phyloP scores from a whole-genome alignment of 2,329 filamentous ascomycete genomes.

The Fusarium sulawesiense region DNA sequence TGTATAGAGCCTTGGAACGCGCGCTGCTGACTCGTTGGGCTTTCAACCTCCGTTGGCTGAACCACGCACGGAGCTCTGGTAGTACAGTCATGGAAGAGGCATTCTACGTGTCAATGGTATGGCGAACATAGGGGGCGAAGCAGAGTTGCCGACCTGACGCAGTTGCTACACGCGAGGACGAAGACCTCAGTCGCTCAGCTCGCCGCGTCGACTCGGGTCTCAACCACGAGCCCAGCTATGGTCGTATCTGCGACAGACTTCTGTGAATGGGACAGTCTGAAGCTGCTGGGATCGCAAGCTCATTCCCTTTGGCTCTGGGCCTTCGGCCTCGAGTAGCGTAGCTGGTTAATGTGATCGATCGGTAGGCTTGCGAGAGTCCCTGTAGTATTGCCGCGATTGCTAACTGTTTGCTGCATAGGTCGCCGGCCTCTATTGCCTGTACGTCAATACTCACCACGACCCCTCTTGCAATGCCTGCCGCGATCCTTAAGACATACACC shows the following conservation, averaged over 20 bases:
- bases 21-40: background rate
- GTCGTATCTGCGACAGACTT: too few species aligned
- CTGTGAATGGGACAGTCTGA: background rate
- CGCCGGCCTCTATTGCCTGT: background rate
- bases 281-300: background rate
- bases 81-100: background rate
- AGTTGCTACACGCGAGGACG: background rate
- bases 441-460: background rate
- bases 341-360: background rate
- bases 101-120: background rate
- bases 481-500: background rate
- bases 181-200: background rate
- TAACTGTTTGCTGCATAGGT: background rate
- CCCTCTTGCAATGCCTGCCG: background rate
- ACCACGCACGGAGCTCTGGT: background rate
- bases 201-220: background rate
- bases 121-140: background rate
- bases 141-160: background rate
- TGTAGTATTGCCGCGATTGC: rapidly evolving
- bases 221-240: background rate
- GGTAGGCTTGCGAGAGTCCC: background rate
- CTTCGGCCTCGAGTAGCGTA: background rate
- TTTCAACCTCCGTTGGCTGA: background rate
- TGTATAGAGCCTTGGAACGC: background rate
- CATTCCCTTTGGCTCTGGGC: background rate